Conservation (phyloP, 108 stramenopile genomes). For the Asterionellopsis glacialis region DNA sequence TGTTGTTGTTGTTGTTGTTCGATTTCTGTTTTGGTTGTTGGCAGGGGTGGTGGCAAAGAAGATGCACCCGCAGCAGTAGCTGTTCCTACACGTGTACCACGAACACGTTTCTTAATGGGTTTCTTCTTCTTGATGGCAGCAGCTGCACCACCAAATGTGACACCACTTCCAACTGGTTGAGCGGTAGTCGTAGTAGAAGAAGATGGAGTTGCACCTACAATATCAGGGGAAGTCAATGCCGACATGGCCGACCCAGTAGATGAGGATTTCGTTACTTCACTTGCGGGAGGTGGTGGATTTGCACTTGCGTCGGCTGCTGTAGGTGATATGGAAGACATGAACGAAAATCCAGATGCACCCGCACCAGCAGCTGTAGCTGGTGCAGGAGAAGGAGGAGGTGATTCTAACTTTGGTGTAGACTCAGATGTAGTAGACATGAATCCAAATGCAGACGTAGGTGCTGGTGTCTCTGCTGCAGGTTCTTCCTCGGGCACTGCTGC, state of each 20-base stretch:
- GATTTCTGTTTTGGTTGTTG: not conserved
- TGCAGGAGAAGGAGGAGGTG: conserved; percentile 14
- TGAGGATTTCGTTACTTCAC: not conserved
- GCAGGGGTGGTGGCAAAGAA: too few species aligned
- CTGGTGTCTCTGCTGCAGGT: conserved; percentile 10
- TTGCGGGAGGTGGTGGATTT: not conserved
- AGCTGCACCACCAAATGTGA: not conserved
- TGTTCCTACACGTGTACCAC: not conserved
- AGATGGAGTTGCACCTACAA: not conserved
- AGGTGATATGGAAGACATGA: not conserved
- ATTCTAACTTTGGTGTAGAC: conserved; percentile 42
- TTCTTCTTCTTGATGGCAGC: conserved; percentile 5
- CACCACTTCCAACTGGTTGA: not conserved
- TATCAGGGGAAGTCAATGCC: not conserved
- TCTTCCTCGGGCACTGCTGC: conserved; percentile 9
- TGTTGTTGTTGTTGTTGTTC: not conserved
- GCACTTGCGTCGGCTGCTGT: not conserved
- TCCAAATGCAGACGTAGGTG: conserved; percentile 6
- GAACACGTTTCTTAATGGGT: not conserved
- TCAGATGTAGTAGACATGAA: conserved; percentile 13
- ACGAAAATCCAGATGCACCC: not conserved
- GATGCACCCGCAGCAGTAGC: not conserved
- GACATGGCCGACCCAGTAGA: not conserved
- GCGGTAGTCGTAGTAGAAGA: not conserved
- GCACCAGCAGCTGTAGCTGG: conserved; percentile 11